Evolutionary conservation across 2,329 filamentous ascomycete species (phyloP).

Genomic region (Achaetomium macrosporum): DNA sequence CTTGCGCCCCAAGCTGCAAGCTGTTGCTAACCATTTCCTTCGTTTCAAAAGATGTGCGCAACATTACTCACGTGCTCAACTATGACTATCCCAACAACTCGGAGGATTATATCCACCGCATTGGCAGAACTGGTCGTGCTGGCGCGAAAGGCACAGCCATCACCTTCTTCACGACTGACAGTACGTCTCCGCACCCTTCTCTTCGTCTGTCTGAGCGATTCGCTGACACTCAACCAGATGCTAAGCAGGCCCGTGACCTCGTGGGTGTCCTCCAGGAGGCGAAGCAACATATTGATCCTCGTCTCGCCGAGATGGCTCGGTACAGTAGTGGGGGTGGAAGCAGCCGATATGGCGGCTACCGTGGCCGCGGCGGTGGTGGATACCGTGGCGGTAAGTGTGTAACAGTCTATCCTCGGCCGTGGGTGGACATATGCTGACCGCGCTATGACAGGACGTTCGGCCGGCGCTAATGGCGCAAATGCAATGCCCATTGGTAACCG

Average conservation of each 20-base stretch:
- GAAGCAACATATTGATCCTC: conserved; percentile 96
- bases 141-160: conserved; percentile 94
- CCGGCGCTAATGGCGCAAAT: conserved; percentile 35
- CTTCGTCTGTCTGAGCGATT: neutral
- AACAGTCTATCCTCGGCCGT: conserved; percentile 30
- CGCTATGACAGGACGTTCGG: conserved; percentile 10
- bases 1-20: conserved; percentile 45
- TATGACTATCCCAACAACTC: conserved; percentile 99
- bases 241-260: conserved; percentile 95
- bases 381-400: conserved; percentile 44
- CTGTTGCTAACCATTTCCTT: conserved; percentile 70
- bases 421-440: neutral
- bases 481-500: conserved; percentile 45
- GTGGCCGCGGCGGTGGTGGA: conserved; percentile 47
- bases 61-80: conserved; percentile 99
- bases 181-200: conserved; percentile 53
- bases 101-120: conserved; percentile 97
- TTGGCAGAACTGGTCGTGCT: conserved; percentile 92
- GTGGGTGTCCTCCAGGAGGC: conserved; percentile 88
- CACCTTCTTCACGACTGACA: conserved; percentile 98
- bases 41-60: conserved; percentile 87
- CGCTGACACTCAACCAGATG: conserved; percentile 53
- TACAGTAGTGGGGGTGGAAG: conserved; percentile 80
- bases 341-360: conserved; percentile 66
- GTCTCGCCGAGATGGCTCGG: conserved; percentile 90